These are phyloP conservation scores for Selaginella moellendorffii DNA, from an alignment of 75 land plant genomes.

Conservation along the genomic window DNA sequence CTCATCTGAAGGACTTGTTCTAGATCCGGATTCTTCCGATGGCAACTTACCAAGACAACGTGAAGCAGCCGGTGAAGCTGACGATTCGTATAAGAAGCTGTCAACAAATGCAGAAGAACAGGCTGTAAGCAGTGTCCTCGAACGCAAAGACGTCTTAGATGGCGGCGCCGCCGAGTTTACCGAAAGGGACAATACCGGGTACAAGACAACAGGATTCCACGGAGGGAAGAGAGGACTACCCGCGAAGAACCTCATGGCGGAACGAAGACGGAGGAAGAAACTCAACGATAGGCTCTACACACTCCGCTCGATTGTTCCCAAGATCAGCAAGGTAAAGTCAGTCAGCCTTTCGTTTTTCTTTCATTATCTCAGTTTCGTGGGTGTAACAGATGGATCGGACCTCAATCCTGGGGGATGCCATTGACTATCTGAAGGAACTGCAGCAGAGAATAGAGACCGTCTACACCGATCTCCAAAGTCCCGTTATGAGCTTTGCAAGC, in stretches of 20 bases:
- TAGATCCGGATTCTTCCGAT: too few species aligned
- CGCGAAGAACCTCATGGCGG: conserved; percentile 9
- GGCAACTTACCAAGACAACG: too few species aligned
- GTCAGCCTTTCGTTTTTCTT: too few species aligned
- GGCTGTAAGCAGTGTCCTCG: too few species aligned
- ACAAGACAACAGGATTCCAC: neutral
- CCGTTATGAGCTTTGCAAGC: neutral
- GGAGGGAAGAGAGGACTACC: neutral
- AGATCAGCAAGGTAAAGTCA: conserved; percentile 10
- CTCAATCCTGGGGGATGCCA: neutral
- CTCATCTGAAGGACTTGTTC: neutral
- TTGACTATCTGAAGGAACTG: neutral
- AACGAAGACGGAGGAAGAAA: conserved; percentile 6
- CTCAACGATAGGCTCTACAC: conserved; percentile 7
- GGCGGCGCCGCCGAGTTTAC: neutral
- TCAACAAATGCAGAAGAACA: too few species aligned
- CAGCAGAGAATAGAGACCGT: neutral
- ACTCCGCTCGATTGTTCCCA: neutral
- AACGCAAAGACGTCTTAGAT: too few species aligned
- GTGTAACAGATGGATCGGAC: neutral
- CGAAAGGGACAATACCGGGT: neutral
- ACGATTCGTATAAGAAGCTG: too few species aligned
- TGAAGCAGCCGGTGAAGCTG: too few species aligned
- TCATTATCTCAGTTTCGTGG: neutral
- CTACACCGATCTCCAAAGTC: neutral